Base-by-base conservation (phyloP, 169 alveolate species). In the Neospora caninum region DNA sequence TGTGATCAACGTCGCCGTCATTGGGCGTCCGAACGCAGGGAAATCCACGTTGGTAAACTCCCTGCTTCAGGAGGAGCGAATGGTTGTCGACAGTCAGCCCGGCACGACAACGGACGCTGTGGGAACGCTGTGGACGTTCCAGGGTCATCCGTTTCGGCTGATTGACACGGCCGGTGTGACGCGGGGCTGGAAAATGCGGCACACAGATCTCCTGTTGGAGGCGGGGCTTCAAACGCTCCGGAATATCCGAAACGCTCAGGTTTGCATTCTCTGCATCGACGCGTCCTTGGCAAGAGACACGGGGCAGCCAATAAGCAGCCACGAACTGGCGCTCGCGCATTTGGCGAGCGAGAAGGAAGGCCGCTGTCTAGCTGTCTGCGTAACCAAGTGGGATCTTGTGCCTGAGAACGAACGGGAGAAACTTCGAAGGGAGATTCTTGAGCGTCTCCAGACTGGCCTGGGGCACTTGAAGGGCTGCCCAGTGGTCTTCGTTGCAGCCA, bases 131-230 rank as follows among this genome's bases (percentile, higher is more conserved):
- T 97, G 97, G 96, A 89, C 92, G 31, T 96, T 94, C 84, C 91
- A 94, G 53, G 97, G 97, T 53, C 96, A 97, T 43, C 94, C 97
- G 39, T 92, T 97, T 39, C 73, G 88, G n/a, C 94, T 97, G 38
- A 97, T 96, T 10, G 98, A 97, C 93, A 97, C 98, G 18, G 98
- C 98, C 20, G 98, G 99, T 13, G 96, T 97, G 27, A 96, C 93
- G 0, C 91, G 93, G 34, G 95, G 96, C 42, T 93, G 95, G 95
- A 91, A 67, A 53, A 58, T 91, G 96, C 73, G 94, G 34, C 89
- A 82, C 27, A 92, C 89, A 18, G 96, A 94, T 54, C 70, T 91
- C 92, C 91, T 91, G 92, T 92, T 69, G 45, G 95, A 94, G 38
- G 95, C 95, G 27, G 92, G 91, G 7, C 25, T 86, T 67, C 96